Percentiles rank a stretch among this genome's conserved stretches.
These are phyloP conservation scores for Mycena albidolilacea DNA, from an alignment of 768 basidiomycete genomes.

Conservation along the genomic window DNA sequence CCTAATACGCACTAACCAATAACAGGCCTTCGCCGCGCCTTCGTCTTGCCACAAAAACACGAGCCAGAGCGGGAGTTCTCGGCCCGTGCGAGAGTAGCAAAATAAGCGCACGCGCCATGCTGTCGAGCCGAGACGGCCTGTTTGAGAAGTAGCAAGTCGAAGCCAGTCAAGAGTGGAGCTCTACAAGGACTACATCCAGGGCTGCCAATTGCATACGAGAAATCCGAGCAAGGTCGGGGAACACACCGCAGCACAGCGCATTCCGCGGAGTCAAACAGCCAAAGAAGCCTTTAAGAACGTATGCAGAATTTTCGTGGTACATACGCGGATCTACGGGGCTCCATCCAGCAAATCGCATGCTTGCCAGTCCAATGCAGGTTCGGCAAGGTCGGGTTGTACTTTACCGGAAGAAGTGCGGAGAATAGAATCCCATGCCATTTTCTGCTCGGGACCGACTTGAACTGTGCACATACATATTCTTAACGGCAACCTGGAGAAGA, in stretches of 20 bases:
- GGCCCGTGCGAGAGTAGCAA: slow-evolving; percentile 6
- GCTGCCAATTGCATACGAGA: slow-evolving; percentile 10
- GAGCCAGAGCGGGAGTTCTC: not conserved
- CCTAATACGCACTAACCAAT: slow-evolving; percentile 30
- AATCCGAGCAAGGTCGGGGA: not conserved
- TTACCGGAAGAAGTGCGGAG: slow-evolving; percentile 31
- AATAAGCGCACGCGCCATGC: slow-evolving; percentile 15
- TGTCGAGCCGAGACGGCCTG: not conserved
- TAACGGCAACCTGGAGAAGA: slow-evolving; percentile 6
- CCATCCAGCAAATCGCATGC: slow-evolving; percentile 17
- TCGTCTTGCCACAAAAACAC: slow-evolving; percentile 10
- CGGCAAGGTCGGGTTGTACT: slow-evolving; percentile 14
- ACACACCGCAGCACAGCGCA: too few species aligned
- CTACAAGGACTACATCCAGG: slow-evolving; percentile 22
- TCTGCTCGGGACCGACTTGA: slow-evolving; percentile 31
- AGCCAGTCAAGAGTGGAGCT: slow-evolving; percentile 25
- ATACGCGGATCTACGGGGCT: slow-evolving; percentile 34
- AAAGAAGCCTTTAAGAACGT: not conserved
- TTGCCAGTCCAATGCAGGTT: not conserved
- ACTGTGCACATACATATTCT: slow-evolving; percentile 10
- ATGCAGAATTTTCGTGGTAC: not conserved
- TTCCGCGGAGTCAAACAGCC: slow-evolving; percentile 17
- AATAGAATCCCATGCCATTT: slow-evolving; percentile 25
- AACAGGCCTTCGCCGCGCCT: not conserved
- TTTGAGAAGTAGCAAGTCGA: not conserved